A percentile compares a stretch with the other conserved stretches of the same genome.
Evolutionary conservation across 768 basidiomycete species (phyloP).

Genomic region (Coprinopsis sp.): DNA sequence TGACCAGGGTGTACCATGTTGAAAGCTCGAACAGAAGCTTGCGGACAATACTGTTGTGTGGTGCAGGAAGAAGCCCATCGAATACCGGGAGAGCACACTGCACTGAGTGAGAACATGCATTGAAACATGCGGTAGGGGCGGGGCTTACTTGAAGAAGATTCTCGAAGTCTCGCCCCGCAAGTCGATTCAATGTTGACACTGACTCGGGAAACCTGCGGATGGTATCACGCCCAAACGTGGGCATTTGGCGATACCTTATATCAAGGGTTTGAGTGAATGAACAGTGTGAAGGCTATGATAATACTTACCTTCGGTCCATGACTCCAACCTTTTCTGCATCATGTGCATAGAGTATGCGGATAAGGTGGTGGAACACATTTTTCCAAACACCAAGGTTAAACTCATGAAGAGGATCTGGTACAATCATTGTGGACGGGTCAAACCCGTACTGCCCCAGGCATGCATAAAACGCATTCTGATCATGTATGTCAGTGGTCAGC

Average conservation of each 20-base stretch:
- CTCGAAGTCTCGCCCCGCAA: slow-evolving; percentile 28
- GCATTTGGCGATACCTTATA: slow-evolving; percentile 8
- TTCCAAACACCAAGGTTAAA: slow-evolving; percentile 37
- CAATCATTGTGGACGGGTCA: no score
- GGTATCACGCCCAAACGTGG: slow-evolving; percentile 14
- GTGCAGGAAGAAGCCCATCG: slow-evolving; percentile 2
- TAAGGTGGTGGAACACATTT: slow-evolving; percentile 27
- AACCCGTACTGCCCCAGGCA: no score
- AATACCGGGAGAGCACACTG: slow-evolving; percentile 10
- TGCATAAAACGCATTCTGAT: no score
- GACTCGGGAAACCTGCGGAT: slow-evolving; percentile 24
- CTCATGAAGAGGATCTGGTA: slow-evolving; percentile 32
- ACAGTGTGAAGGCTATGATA: no score
- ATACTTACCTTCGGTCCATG: slow-evolving; percentile 20
- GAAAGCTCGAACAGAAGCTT: slow-evolving; percentile 1
- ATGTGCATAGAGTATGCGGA: slow-evolving; percentile 24
- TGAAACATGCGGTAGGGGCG: background rate
- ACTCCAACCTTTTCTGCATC: slow-evolving; percentile 16
- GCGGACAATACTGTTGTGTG: background rate
- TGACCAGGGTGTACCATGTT: slow-evolving; percentile 8
- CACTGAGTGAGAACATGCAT: background rate
- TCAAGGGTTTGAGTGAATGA: no score
- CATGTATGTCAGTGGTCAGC: no score
- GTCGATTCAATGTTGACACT: slow-evolving; percentile 22
- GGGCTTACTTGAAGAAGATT: slow-evolving; percentile 27